Evolutionary conservation across 805 yeast genomes (phyloP).

Genomic region (Zygosaccharomyces bisporus): DNA sequence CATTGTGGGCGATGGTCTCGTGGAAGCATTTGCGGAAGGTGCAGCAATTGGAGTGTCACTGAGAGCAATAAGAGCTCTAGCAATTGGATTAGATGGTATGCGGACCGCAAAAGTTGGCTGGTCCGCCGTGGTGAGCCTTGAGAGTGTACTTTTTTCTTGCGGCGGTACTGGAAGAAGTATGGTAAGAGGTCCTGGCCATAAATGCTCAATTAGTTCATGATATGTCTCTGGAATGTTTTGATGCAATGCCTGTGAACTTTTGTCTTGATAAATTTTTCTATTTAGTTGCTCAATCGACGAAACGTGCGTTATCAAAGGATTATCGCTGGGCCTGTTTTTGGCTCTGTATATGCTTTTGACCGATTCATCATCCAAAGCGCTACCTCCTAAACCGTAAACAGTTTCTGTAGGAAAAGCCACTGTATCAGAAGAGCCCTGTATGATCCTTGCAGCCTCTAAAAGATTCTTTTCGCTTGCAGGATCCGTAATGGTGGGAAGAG

Average conservation of each 20-base stretch:
- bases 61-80: slow-evolving; percentile 80
- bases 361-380: slow-evolving; percentile 68
- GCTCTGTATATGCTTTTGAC: slow-evolving; percentile 78
- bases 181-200: slow-evolving; percentile 97
- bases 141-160: slow-evolving; percentile 46
- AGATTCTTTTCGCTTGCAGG: slow-evolving; percentile 50
- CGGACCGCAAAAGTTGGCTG: slow-evolving; percentile 92
- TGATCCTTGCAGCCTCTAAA: slow-evolving; percentile 52
- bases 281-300: slow-evolving; percentile 71
- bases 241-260: slow-evolving; percentile 4
- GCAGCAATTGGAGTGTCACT: slow-evolving; percentile 93
- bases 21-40: slow-evolving; percentile 95
- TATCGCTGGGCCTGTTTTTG: slow-evolving; percentile 91
- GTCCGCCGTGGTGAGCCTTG: slow-evolving; percentile 75
- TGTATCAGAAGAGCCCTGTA: slow-evolving; percentile 50
- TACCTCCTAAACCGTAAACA: slow-evolving; percentile 93
- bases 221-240: slow-evolving; percentile 64
- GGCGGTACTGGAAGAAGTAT: slow-evolving; percentile 65
- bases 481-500: slow-evolving; percentile 47
- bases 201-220: slow-evolving; percentile 54
- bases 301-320: slow-evolving; percentile 88
- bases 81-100: slow-evolving; percentile 81
- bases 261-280: slow-evolving; percentile 48
- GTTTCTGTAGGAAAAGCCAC: slow-evolving; percentile 98
- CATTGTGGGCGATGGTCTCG: slow-evolving; percentile 87